phyloP scores from a whole-genome alignment of 306 rosid species.

The Ormosia emarginata region DNA sequence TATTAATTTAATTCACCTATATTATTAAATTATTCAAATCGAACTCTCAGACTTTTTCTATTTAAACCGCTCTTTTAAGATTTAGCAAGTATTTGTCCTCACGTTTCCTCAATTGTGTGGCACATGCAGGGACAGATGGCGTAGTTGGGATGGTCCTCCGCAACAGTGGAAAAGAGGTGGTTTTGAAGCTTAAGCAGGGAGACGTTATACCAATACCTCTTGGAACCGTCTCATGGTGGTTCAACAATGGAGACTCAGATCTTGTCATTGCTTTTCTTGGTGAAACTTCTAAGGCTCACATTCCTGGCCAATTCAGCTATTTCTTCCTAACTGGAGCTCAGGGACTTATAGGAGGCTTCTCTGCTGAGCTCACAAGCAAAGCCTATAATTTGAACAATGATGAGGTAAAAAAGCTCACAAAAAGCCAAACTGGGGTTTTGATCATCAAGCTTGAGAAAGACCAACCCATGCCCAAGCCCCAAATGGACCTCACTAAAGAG shows the following conservation, averaged over 20 bases:
- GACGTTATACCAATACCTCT: slow-evolving; percentile 50
- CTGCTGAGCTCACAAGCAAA: slow-evolving; percentile 36
- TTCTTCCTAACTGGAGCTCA: slow-evolving; percentile 42
- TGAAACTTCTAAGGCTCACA: slow-evolving; percentile 36
- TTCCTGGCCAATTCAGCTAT: slow-evolving; percentile 48
- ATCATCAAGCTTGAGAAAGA: slow-evolving; percentile 28
- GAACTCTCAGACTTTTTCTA: too few relatives aligned
- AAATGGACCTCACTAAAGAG: neutral
- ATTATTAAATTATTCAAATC: too few relatives aligned
- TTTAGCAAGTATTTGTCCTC: neutral
- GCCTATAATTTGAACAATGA: slow-evolving; percentile 20
- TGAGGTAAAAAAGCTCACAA: slow-evolving; percentile 36
- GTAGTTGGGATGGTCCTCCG: slow-evolving; percentile 46
- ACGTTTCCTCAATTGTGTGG: neutral
- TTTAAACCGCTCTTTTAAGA: too few relatives aligned
- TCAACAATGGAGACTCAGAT: slow-evolving; percentile 49
- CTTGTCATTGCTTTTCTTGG: slow-evolving; percentile 45
- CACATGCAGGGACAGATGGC: slow-evolving; percentile 40
- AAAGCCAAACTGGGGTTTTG: slow-evolving; percentile 42
- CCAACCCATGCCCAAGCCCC: slow-evolving; percentile 40
- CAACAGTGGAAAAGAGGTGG: slow-evolving; percentile 29
- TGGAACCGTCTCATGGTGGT: slow-evolving; percentile 76
- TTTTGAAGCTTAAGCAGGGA: slow-evolving; percentile 48
- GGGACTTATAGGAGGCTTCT: slow-evolving; percentile 44
- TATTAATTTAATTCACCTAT: too few relatives aligned